Percentiles rank a stretch among this genome's conserved stretches.
Evolutionary conservation across 768 basidiomycete species (phyloP).

Genomic region (Auricularia sp.): DNA sequence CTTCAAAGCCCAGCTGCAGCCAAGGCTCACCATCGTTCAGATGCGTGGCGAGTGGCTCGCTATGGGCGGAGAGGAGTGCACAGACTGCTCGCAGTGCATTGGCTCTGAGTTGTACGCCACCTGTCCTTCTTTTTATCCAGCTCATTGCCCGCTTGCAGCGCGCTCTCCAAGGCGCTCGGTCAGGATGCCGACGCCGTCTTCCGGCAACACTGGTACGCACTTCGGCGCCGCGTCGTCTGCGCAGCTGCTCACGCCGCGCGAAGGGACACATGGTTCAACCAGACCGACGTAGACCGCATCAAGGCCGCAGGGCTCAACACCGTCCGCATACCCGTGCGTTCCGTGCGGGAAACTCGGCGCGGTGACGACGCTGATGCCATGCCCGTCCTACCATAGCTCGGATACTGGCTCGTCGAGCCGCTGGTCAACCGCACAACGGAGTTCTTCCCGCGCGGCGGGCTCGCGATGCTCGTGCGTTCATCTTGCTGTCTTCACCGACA

Average conservation of each 20-base stretch:
- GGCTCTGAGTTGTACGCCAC: constrained; percentile 51
- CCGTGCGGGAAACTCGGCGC: background rate
- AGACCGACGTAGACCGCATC: constrained; percentile 49
- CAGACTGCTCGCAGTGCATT: constrained; percentile 54
- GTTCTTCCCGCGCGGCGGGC: constrained; percentile 60
- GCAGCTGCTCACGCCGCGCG: background rate
- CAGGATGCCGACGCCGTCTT: constrained; percentile 48
- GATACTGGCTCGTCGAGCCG: constrained; percentile 73
- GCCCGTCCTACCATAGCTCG: constrained; percentile 37
- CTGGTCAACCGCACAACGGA: constrained; percentile 55
- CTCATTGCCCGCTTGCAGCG: constrained; percentile 26
- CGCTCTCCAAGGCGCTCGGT: constrained; percentile 51
- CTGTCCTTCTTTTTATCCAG: background rate
- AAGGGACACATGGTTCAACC: constrained; percentile 65
- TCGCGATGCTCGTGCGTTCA: constrained; percentile 49
- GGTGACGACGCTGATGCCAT: too few species aligned
- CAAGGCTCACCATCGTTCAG: background rate
- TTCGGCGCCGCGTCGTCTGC: background rate
- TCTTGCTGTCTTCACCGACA: background rate
- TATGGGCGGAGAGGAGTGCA: constrained; percentile 63
- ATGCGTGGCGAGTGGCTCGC: constrained; percentile 47
- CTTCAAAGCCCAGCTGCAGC: background rate
- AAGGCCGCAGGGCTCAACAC: constrained; percentile 54
- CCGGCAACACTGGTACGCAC: constrained; percentile 52
- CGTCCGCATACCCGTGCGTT: constrained; percentile 58